phyloP scores from a whole-genome alignment of 225 moss, liverwort and hornwort genomes.

The Antitrichia curtipendula region DNA sequence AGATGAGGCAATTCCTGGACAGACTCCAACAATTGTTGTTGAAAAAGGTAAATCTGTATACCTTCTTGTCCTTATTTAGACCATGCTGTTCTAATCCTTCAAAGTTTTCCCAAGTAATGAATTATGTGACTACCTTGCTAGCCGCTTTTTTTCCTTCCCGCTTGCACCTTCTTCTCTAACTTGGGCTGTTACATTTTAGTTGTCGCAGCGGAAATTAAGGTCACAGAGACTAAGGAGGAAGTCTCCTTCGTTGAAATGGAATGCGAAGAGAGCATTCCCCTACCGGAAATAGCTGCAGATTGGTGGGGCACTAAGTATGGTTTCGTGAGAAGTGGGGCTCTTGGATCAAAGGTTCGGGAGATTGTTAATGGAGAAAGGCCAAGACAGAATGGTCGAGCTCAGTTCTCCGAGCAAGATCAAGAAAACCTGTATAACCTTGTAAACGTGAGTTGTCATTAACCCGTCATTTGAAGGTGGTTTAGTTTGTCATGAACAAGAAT shows the following conservation, averaged over 20 bases:
- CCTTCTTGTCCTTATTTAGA: not conserved
- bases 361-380: slow-evolving; percentile 33
- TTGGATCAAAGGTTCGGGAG: slow-evolving; percentile 53
- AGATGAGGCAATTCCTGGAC: not conserved
- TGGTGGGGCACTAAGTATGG: slow-evolving; percentile 93
- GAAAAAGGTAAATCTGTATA: not conserved
- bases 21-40: not conserved
- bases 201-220: not conserved
- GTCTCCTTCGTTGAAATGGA: slow-evolving; percentile 23
- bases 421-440: slow-evolving; percentile 74
- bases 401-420: slow-evolving; percentile 81
- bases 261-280: not conserved
- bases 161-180: not conserved
- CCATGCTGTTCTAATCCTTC: not conserved
- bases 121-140: not conserved
- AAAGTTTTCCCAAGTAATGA: not conserved
- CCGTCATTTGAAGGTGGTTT: not conserved
- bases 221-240: slow-evolving; percentile 2
- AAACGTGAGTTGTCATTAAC: slow-evolving; percentile 19
- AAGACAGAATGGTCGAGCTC: slow-evolving; percentile 39
- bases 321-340: slow-evolving; percentile 74
- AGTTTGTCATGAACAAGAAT: not conserved
- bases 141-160: not conserved
- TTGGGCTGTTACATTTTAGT: not conserved
- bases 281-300: slow-evolving; percentile 35